These are phyloP conservation scores for Kodamaea anthophila DNA, from an alignment of 1,139 yeast species.

Conservation along the genomic window DNA sequence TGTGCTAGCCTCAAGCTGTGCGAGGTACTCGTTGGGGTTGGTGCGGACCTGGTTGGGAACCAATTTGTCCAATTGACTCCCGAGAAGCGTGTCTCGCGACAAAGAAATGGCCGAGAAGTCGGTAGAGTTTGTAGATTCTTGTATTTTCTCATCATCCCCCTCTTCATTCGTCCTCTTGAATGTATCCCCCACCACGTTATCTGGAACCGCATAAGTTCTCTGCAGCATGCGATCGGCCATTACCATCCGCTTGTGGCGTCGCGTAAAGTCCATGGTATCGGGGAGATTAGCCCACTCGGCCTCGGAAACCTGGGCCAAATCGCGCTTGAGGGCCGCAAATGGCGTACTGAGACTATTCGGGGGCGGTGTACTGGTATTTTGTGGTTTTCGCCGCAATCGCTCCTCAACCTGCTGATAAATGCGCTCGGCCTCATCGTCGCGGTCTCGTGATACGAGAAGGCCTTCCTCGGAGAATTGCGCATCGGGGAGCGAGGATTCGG, in stretches of 20 bases:
- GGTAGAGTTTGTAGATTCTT: slow-evolving; percentile 33
- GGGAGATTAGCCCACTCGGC: slow-evolving; percentile 83
- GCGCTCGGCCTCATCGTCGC: slow-evolving; percentile 68
- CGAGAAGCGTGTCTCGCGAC: slow-evolving; percentile 49
- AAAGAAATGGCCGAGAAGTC: slow-evolving; percentile 45
- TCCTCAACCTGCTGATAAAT: slow-evolving; percentile 63
- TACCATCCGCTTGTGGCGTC: slow-evolving; percentile 67
- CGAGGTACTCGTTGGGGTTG: slow-evolving; percentile 5
- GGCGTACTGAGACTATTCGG: slow-evolving; percentile 5
- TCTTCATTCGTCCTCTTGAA: not conserved
- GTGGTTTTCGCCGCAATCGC: slow-evolving; percentile 37
- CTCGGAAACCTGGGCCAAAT: slow-evolving; percentile 50
- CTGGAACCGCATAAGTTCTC: slow-evolving; percentile 81
- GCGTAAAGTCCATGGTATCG: slow-evolving; percentile 83
- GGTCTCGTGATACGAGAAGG: slow-evolving; percentile 40
- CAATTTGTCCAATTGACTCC: slow-evolving; percentile 38
- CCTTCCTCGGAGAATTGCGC: slow-evolving; percentile 25
- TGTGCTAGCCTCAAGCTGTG: slow-evolving; percentile 3
- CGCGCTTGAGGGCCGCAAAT: slow-evolving; percentile 53
- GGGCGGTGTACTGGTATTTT: slow-evolving; percentile 20
- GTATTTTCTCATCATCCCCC: not conserved
- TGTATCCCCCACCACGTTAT: slow-evolving; percentile 16
- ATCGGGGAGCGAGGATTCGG: slow-evolving; percentile 57
- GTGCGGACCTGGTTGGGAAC: slow-evolving; percentile 4
- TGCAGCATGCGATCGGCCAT: slow-evolving; percentile 57